Percentiles rank a stretch among this genome's conserved stretches.
These are phyloP conservation scores for Asterionellopsis glacialis DNA, from an alignment of 108 stramenopile genomes.

Conservation along the genomic window DNA sequence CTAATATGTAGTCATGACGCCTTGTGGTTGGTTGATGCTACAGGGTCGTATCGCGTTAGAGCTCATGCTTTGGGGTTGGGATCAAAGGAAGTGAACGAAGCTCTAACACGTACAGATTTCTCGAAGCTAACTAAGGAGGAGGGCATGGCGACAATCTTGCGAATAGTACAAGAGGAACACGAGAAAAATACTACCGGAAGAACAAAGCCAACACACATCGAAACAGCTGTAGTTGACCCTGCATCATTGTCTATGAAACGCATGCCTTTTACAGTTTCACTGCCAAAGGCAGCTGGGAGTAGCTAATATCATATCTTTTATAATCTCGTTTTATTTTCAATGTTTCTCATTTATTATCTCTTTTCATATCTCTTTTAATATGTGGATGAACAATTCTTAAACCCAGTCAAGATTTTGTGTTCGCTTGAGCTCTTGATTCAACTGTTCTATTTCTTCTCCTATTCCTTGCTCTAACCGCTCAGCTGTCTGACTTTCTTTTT, in stretches of 20 bases:
- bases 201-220: not conserved
- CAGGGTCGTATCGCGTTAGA: slow-evolving; percentile 59
- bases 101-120: slow-evolving; percentile 12
- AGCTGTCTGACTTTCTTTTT: too few species aligned
- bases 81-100: slow-evolving; percentile 14
- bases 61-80: slow-evolving; percentile 64
- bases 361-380: too few species aligned
- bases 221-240: not conserved
- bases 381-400: too few species aligned
- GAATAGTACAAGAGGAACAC: slow-evolving; percentile 4
- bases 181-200: not conserved
- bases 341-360: too few species aligned
- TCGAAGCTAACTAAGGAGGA: not conserved
- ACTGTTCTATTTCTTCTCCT: too few species aligned
- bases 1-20: slow-evolving; percentile 32
- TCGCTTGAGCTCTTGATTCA: too few species aligned
- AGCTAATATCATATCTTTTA: too few species aligned
- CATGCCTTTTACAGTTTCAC: not conserved
- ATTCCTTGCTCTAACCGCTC: too few species aligned
- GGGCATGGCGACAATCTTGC: not conserved
- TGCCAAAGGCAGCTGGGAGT: too few species aligned
- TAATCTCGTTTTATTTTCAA: too few species aligned
- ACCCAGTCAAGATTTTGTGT: too few species aligned
- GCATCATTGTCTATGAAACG: not conserved
- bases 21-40: slow-evolving; percentile 55